Percentiles rank a stretch among this genome's conserved stretches.
Conservation (phyloP, 2,329 filamentous ascomycete genomes). For the Fusarium longipes region DNA sequence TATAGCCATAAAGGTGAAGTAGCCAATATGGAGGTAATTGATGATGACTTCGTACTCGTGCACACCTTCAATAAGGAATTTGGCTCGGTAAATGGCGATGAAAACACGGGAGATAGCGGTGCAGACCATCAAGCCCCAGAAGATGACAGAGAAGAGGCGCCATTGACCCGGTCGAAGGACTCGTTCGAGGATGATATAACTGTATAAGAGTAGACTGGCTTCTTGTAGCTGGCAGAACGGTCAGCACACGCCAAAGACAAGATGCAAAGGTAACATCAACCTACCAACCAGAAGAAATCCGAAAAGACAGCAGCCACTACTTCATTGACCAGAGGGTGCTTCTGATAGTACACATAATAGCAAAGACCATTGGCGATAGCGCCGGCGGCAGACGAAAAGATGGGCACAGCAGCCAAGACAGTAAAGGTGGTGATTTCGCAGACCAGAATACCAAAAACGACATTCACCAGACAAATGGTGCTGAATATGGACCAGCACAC, state of each 20-base stretch:
- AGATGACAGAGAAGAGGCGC: slow-evolving; percentile 61
- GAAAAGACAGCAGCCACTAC: slow-evolving; percentile 53
- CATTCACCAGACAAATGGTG: slow-evolving; percentile 54
- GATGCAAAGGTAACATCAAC: not conserved
- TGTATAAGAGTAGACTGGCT: slow-evolving; percentile 57
- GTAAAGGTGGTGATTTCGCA: slow-evolving; percentile 53
- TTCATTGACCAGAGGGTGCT: slow-evolving; percentile 34
- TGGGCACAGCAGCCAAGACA: slow-evolving; percentile 52
- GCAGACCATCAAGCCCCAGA: slow-evolving; percentile 66
- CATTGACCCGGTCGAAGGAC: slow-evolving; percentile 57
- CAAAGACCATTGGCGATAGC: slow-evolving; percentile 56
- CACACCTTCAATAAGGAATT: slow-evolving; percentile 44
- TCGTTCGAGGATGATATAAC: slow-evolving; percentile 63
- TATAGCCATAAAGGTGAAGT: slow-evolving; percentile 55
- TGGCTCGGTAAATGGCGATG: slow-evolving; percentile 51
- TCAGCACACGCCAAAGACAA: not conserved
- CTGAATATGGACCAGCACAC: slow-evolving; percentile 57
- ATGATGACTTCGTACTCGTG: slow-evolving; percentile 45
- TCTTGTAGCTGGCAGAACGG: slow-evolving; percentile 52
- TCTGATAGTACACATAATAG: slow-evolving; percentile 54
- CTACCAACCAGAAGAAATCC: slow-evolving; percentile 56
- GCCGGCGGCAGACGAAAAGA: slow-evolving; percentile 52
- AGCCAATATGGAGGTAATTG: slow-evolving; percentile 55
- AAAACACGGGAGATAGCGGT: slow-evolving; percentile 60
- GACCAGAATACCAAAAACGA: slow-evolving; percentile 53